These are phyloP conservation scores for Heliophila coronopifolia DNA, from an alignment of 441 rosid genomes.

Conservation along the genomic window DNA sequence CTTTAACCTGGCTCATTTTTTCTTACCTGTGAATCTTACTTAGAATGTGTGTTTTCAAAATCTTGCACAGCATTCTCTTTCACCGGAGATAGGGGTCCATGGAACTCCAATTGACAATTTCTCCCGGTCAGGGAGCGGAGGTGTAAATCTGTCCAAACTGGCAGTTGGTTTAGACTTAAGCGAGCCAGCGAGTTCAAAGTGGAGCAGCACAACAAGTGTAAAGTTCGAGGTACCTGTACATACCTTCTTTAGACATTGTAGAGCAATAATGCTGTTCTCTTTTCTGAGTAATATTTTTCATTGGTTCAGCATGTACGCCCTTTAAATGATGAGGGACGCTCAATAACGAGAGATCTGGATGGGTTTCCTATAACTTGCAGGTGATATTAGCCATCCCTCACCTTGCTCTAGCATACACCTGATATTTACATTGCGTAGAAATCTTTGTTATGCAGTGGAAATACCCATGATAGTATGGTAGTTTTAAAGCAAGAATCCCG, in stretches of 20 bases:
- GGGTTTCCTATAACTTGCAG: constrained; percentile 88
- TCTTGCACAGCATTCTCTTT: constrained; percentile 67
- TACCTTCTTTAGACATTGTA: not conserved
- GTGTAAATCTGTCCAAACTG: constrained; percentile 76
- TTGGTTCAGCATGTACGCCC: constrained; percentile 64
- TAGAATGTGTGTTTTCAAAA: not conserved
- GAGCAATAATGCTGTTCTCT: not conserved
- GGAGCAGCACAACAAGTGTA: constrained; percentile 85
- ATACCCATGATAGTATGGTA: constrained; percentile 71
- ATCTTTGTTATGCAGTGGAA: constrained; percentile 59
- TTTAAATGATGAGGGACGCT: constrained; percentile 70
- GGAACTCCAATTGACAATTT: constrained; percentile 74
- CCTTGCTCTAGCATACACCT: constrained; percentile 5
- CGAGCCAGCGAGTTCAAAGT: constrained; percentile 73
- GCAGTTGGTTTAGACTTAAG: constrained; percentile 73
- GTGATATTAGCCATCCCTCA: constrained; percentile 30
- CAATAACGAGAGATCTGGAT: constrained; percentile 72
- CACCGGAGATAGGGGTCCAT: constrained; percentile 92
- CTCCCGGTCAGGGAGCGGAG: constrained; percentile 80
- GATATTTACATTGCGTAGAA: constrained; percentile 24
- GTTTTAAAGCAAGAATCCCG: constrained; percentile 92
- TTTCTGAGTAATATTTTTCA: constrained; percentile 1
- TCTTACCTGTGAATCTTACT: not conserved
- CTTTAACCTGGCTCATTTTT: not conserved
- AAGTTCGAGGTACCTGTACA: constrained; percentile 61